phyloP scores from a whole-genome alignment of 371 early-diverging fungal species.

The Rhizopus delemar region DNA sequence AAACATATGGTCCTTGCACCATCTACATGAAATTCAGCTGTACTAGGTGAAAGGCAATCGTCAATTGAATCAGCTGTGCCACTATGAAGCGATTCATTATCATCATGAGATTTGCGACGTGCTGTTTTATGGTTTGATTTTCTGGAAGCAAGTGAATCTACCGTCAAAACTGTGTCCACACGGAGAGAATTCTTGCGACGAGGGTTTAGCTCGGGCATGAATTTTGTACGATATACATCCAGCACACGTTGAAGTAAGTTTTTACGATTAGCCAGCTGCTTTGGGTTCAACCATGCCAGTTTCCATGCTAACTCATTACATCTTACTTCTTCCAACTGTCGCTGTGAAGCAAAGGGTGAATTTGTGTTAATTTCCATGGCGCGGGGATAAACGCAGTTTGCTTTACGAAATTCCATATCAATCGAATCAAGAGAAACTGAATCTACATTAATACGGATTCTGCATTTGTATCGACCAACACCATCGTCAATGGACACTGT shows the following conservation, averaged over 20 bases:
- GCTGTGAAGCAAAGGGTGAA: slow-evolving; percentile 35
- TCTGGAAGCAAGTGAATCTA: slow-evolving; percentile 20
- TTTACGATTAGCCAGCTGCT: slow-evolving; percentile 50
- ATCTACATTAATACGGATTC: slow-evolving; percentile 49
- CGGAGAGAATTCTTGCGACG: slow-evolving; percentile 43
- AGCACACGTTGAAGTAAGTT: slow-evolving; percentile 49
- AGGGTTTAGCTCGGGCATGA: slow-evolving; percentile 40
- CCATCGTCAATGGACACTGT: slow-evolving; percentile 34
- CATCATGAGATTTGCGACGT: slow-evolving; percentile 14
- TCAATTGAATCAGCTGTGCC: slow-evolving; percentile 48
- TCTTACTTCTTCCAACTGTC: slow-evolving; percentile 47
- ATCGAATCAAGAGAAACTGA: slow-evolving; percentile 44
- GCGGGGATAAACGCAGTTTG: slow-evolving; percentile 54
- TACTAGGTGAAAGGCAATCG: slow-evolving; percentile 37
- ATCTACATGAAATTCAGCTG: slow-evolving; percentile 3
- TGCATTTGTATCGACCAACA: slow-evolving; percentile 24
- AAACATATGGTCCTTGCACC: slow-evolving; percentile 4
- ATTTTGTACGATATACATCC: slow-evolving; percentile 47
- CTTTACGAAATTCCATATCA: slow-evolving; percentile 39
- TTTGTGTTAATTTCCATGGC: slow-evolving; percentile 40
- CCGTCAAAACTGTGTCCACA: slow-evolving; percentile 26
- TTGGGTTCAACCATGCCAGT: slow-evolving; percentile 54
- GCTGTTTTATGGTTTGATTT: slow-evolving; percentile 2
- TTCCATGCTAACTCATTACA: slow-evolving; percentile 57
- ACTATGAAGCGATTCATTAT: slow-evolving; percentile 32